Percentiles rank a stretch among this genome's conserved stretches.
These are phyloP conservation scores for Fagopyrum tataricum DNA, from an alignment of 148 eudicot genomes.

Conservation along the genomic window DNA sequence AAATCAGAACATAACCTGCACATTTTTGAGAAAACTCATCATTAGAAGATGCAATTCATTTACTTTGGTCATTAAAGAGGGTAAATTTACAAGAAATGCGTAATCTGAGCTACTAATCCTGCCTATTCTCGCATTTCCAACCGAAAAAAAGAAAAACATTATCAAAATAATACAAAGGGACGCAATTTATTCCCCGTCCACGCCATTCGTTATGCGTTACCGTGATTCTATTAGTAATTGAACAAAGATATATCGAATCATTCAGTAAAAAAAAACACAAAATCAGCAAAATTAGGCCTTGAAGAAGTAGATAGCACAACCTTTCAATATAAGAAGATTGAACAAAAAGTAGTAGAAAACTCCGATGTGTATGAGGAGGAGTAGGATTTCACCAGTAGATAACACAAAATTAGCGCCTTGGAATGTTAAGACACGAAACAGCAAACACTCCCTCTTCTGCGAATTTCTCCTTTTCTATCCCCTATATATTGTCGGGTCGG, in stretches of 20 bases:
- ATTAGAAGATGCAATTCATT: constrained; percentile 4
- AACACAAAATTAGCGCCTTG: not conserved
- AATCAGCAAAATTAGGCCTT: not conserved
- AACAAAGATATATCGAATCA: not conserved
- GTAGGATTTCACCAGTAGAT: not conserved
- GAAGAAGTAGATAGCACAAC: not conserved
- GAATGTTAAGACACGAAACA: not conserved
- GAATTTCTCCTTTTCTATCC: not conserved
- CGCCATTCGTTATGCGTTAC: not conserved
- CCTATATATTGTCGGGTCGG: no score
- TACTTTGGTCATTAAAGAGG: not conserved
- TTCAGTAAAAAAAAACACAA: not conserved
- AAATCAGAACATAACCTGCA: constrained; percentile 44
- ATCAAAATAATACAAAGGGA: not conserved
- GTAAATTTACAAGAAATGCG: not conserved
- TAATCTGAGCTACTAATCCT: not conserved
- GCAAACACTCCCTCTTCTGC: not conserved
- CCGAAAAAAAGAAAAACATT: not conserved
- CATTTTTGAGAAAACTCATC: constrained; percentile 26
- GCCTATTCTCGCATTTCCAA: not conserved
- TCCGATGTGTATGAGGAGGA: not conserved
- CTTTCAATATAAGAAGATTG: not conserved
- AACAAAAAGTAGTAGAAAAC: not conserved
- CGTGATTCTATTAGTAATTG: not conserved
- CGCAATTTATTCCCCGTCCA: not conserved